phyloP scores from a whole-genome alignment of 768 basidiomycete species.

The Pilatotrama ljubarskyi region DNA sequence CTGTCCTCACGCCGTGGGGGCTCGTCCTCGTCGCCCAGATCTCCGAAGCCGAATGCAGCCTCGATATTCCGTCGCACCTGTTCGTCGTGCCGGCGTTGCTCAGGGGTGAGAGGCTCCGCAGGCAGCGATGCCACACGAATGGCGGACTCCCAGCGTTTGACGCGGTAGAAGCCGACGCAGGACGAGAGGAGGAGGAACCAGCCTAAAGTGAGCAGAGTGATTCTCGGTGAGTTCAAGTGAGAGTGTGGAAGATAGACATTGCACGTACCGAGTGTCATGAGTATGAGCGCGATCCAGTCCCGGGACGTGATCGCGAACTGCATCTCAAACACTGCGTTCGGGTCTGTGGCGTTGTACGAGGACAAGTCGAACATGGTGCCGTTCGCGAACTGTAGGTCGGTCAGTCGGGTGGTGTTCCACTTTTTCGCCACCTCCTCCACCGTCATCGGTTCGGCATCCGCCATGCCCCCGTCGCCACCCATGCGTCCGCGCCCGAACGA shows the following conservation, averaged over 20 bases:
- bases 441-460: slow-evolving; percentile 7
- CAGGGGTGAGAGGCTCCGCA: slow-evolving; percentile 38
- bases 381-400: slow-evolving; percentile 21
- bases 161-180: slow-evolving; percentile 76
- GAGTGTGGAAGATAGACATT: background rate
- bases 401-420: slow-evolving; percentile 11
- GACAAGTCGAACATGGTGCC: slow-evolving; percentile 19
- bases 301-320: slow-evolving; percentile 50
- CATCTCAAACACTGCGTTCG: slow-evolving; percentile 13
- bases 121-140: slow-evolving; percentile 48
- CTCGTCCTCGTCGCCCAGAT: slow-evolving; percentile 34
- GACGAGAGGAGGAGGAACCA: slow-evolving; percentile 93
- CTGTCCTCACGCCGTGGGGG: slow-evolving; percentile 13
- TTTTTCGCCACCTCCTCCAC: slow-evolving; percentile 12
- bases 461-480: slow-evolving; percentile 16
- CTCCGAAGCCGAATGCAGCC: slow-evolving; percentile 50
- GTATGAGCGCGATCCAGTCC: slow-evolving; percentile 89
- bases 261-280: slow-evolving; percentile 80
- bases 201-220: slow-evolving; percentile 41
- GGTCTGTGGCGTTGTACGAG: slow-evolving; percentile 18
- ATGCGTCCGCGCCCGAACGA: background rate
- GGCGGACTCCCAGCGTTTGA: slow-evolving; percentile 82
- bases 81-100: slow-evolving; percentile 53
- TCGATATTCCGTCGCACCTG: slow-evolving; percentile 53
- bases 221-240: background rate